Base-by-base conservation (phyloP, 495 filamentous ascomycete genomes). In the Penicillium macrosclerotiorum region DNA sequence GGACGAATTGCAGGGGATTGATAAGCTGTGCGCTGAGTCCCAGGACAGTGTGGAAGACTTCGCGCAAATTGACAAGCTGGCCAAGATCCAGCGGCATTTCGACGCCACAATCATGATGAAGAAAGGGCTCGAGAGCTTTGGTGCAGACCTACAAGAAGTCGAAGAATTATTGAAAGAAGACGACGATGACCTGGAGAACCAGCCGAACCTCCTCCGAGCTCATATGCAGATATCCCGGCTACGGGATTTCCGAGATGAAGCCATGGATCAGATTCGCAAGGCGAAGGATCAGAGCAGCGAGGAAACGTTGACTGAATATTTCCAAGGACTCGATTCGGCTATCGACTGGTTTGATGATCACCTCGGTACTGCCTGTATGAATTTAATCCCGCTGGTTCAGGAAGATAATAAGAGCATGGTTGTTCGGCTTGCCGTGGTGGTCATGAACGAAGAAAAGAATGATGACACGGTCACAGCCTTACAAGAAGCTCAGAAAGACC, bases 1-100 rank as follows among this genome's bases (percentile, higher is more conserved):
- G 66, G 94, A 97, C 57, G 93, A 97, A 73, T 91, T 99, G 76
- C 86, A 90, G 74, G 93, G 93, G 68, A 96, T 99, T 64, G 94
- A 97, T 68, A 92, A 90, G 74, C 78, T 99, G 38, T 97, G 93
- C 70, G 87, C 89, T 47, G 94, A 97, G 64, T 88, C 89, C 37
- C 92, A 97, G 71, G 84, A 86, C 57, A 95, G 95, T 80, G 95
- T 97, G 45, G 81, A 84, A 46, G 93, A 97, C 71, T 99, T 99
- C 62, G 88, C 94, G 26, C 88, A 93, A 59, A 96, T 99, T 67
- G 96, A 96, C 64, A 73, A 88, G 52, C 83, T 97, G 30, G 89
- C 90, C 17, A 87, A 92, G 65, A 88, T 94, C 20, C 93, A 99
- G 68, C 78, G 90, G 46, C 95, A 97, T 63, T 97, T 97, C 59